A percentile compares a stretch with the other conserved stretches of the same genome.
Conservation (phyloP, 2,329 filamentous ascomycete species). For the Cephalotrichum gorgonifer region DNA sequence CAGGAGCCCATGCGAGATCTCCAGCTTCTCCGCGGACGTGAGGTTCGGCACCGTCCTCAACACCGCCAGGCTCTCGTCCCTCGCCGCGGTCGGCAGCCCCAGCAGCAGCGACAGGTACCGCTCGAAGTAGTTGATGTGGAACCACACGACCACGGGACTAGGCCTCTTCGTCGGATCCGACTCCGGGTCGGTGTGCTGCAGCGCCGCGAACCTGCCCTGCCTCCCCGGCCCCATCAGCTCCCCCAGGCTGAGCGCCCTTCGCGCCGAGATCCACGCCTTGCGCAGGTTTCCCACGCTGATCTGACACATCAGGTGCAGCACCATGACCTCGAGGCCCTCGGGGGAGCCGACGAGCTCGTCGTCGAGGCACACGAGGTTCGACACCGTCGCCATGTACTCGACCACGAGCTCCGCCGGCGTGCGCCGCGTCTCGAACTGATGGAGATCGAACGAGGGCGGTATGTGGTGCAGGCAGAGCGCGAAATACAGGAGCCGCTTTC, state of each 20-base stretch:
- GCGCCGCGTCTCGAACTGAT: not conserved
- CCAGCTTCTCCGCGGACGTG: slow-evolving; percentile 15
- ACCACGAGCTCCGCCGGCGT: not conserved
- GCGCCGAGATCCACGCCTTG: slow-evolving; percentile 40
- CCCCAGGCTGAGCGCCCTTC: slow-evolving; percentile 37
- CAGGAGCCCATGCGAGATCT: slow-evolving; percentile 30
- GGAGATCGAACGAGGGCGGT: slow-evolving; percentile 18
- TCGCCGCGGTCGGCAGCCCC: slow-evolving; percentile 30
- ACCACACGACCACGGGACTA: slow-evolving; percentile 33
- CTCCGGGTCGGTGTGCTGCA: slow-evolving; percentile 13
- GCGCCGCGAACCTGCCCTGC: slow-evolving; percentile 12
- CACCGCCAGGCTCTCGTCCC: slow-evolving; percentile 25
- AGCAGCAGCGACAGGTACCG: slow-evolving; percentile 36
- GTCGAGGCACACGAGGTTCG: slow-evolving; percentile 33
- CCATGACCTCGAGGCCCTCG: slow-evolving; percentile 42
- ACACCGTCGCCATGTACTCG: slow-evolving; percentile 12
- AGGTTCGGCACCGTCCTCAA: not conserved
- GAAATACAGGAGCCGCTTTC: slow-evolving; percentile 34
- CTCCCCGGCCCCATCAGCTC: slow-evolving; percentile 39
- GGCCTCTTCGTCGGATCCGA: slow-evolving; percentile 11
- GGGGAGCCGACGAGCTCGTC: slow-evolving; percentile 39
- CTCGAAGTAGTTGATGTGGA: slow-evolving; percentile 31
- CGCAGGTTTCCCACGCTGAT: slow-evolving; percentile 42
- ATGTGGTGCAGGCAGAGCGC: slow-evolving; percentile 35
- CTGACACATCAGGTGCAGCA: slow-evolving; percentile 37